Base-by-base conservation (phyloP, 2,329 filamentous ascomycete species). In the Xylaria sp. region DNA sequence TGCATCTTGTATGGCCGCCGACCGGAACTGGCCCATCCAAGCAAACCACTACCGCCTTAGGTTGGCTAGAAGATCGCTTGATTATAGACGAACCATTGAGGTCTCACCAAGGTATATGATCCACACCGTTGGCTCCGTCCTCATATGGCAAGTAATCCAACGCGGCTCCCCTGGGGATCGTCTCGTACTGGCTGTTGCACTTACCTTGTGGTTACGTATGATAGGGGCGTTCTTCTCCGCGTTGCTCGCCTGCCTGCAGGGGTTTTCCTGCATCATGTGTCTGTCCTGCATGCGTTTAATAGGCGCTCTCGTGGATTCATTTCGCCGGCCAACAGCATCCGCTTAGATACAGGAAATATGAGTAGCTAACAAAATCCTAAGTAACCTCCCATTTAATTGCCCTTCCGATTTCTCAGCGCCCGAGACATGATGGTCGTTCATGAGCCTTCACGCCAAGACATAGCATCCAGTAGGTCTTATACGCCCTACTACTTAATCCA, bases 181-280 rank as follows among this genome's bases (percentile, higher is more conserved):
- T 53, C 31, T 49, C 17, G 7, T 48, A 33, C 26, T 57, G 20
- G n/a, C 9, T 58, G 42, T 36, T 40, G 42, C 48, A 33, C 49
- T 44, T 59, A 33, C 44, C 54, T 46, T 28, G 42, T 17, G 40
- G 31, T 53, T 56, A 28, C 17, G 33, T 42, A 15, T 58, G 38
- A 20, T 38, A 20, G n/a, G 17, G 36, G 36, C 36, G 40, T 49
- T 20, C 44, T 42, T 61, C 42, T 59, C 53, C 33, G 33, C 42
- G 17, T 20, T 13, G 40, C 23, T 33, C 44, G 13, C 48, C 15
- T 58, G 20, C 46, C 15, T 58, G 20, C 46, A 59, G 23, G 38
- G 31, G 26, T 36, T 48, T 48, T 63, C 49, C 48, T 56, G 54
- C 54, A n/a, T 56, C 54, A 53, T 54, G 54, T 46, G 40, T 56